Base-by-base conservation (phyloP, 495 filamentous ascomycete species). In the Trichoderma orchidacearum region DNA sequence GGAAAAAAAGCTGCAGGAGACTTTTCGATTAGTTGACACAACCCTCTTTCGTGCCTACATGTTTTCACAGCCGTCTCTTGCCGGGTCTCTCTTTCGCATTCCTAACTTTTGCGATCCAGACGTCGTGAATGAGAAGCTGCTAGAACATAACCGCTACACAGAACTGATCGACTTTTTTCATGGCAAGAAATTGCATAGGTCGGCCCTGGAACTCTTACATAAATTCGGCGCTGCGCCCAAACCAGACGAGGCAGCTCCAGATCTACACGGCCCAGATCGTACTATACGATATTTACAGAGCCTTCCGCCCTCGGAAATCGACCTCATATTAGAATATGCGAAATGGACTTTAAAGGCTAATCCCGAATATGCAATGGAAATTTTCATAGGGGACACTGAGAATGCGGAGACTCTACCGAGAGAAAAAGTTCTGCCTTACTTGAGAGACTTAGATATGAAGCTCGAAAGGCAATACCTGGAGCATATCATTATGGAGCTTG, bases 151-250 rank as follows among this genome's bases (percentile, higher is more conserved):
- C 38, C 86, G 90, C 50, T 95, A 95, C 67, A 89, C 85, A 55
- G 93, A 97, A 66, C 73, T 99, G 0, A 92, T 99, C 29, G 91
- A 99, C 63, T 99, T 99, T 66, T 84, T 96, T 58, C 89, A 93
- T 61, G 92, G 93, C 55, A 97, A 97, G 73, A 91, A 85, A 66
- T 79, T 96, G 12, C 93, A 99, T 66, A 82, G 85, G 17, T 83
- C 92, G 59, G 93, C 94, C 0, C 74, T 99, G 25, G 86, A 90
- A 53, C 69, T 97, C 30, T 75, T 99, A 17, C 74, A 80, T 53
- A 85, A 83, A 48, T 97, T 97, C 66, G 93, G 94, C 12, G 80
- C 85, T 56, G 79, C 79, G 7, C 80, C 89, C 9, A 74, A 82
- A 15, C 80, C 79, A 27, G 79, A 84, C 38, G 75, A 81, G 41